Conservation (phyloP, 495 filamentous ascomycete species). For the Podospora sp. region DNA sequence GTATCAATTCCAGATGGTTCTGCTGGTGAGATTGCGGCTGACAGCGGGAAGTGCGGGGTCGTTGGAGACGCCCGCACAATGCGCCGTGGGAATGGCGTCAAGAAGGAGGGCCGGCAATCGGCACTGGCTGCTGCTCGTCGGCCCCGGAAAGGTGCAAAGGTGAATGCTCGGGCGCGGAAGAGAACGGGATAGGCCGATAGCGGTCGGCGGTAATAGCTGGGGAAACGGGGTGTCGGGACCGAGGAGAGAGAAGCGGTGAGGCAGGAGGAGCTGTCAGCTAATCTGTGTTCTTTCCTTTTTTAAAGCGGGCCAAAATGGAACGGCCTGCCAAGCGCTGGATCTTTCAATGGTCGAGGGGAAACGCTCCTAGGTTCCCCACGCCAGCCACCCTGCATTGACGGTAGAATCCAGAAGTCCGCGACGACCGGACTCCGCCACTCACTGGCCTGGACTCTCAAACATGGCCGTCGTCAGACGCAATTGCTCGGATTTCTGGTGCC, state of each 20-base stretch:
- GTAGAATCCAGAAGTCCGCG: background rate
- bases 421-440: background rate
- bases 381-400: conserved; percentile 6
- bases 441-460: background rate
- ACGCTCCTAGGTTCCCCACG: background rate
- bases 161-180: background rate
- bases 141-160: background rate
- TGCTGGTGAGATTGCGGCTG: too few relatives aligned
- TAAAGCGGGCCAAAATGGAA: background rate
- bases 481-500: conserved; percentile 8
- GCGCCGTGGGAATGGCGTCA: background rate
- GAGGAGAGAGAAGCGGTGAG: conserved; percentile 8
- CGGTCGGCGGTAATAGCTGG: background rate
- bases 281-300: background rate
- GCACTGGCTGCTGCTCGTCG: background rate
- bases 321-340: background rate
- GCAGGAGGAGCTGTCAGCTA: background rate
- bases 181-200: background rate
- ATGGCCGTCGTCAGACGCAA: background rate
- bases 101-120: background rate
- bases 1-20: too few relatives aligned
- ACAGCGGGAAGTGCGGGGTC: background rate
- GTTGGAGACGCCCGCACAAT: conserved; percentile 2
- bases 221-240: background rate
- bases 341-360: background rate